Conservation (phyloP, 352 stramenopile genomes). For the Phytophthora podocarpi region DNA sequence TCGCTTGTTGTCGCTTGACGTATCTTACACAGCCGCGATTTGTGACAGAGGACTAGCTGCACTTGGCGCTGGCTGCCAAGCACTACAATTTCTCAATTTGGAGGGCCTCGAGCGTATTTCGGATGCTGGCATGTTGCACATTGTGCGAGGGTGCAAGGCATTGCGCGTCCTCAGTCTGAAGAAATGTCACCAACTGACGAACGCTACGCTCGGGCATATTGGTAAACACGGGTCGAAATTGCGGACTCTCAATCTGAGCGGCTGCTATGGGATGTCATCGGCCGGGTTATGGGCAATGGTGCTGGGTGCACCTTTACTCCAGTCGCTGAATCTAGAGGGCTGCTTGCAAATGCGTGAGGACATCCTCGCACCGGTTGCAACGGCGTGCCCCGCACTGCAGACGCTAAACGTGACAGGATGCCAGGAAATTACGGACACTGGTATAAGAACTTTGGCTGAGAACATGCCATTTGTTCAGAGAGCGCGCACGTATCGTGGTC, state of each 20-base stretch:
- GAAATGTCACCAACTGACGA: conserved; percentile 64
- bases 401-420: conserved; percentile 77
- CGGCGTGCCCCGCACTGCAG: conserved; percentile 58
- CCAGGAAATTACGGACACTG: conserved; percentile 78
- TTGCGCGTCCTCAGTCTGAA: conserved; percentile 69
- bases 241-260: conserved; percentile 60
- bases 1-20: conserved; percentile 67
- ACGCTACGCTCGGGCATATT: conserved; percentile 51
- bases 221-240: conserved; percentile 54
- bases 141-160: conserved; percentile 54
- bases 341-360: conserved; percentile 74
- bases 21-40: conserved; percentile 67
- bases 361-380: conserved; percentile 62
- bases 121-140: conserved; percentile 46
- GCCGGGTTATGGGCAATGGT: conserved; percentile 57
- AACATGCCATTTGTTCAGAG: conserved; percentile 75
- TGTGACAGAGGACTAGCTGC: conserved; percentile 60
- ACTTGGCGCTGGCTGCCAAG: conserved; percentile 51
- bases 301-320: conserved; percentile 49
- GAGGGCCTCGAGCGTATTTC: conserved; percentile 68
- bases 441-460: conserved; percentile 64
- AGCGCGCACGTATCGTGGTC: conserved; percentile 55
- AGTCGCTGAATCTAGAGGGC: conserved; percentile 73
- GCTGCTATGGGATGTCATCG: conserved; percentile 68
- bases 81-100: conserved; percentile 78